Evolutionary conservation across 169 alveolate species (phyloP).

Genomic region (Plasmodium billcollinsi): DNA sequence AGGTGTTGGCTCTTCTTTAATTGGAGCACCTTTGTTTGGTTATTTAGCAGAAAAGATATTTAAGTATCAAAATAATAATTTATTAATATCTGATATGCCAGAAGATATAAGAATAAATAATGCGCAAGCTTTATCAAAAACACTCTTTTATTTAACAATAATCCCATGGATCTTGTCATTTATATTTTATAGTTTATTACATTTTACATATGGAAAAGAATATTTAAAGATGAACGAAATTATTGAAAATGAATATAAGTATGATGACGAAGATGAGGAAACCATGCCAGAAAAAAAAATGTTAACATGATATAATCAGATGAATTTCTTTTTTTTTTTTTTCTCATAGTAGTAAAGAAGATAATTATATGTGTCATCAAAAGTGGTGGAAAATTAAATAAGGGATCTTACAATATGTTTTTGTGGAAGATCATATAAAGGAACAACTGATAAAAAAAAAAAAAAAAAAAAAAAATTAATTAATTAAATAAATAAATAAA

Average conservation of each 20-base stretch:
- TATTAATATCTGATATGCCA: constrained; percentile 87
- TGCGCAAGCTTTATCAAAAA: constrained; percentile 90
- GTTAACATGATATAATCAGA: neutral
- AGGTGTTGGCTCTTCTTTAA: constrained; percentile 90
- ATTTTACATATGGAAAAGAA: constrained; percentile 86
- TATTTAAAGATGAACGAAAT: constrained; percentile 59
- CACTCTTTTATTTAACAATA: constrained; percentile 85
- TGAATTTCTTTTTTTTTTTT: neutral
- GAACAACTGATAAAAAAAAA: no score
- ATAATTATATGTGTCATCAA: no score
- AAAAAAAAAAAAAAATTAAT: no score
- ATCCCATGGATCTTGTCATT: constrained; percentile 90
- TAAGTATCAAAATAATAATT: constrained; percentile 87
- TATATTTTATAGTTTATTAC: constrained; percentile 86
- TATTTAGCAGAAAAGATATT: constrained; percentile 89
- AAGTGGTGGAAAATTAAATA: no score
- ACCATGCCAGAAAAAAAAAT: constrained; percentile 36
- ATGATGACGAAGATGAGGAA: constrained; percentile 75
- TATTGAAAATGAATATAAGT: constrained; percentile 58
- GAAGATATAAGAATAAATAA: constrained; percentile 83
- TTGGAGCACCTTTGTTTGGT: constrained; percentile 93
- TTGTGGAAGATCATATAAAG: no score
- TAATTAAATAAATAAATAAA: no score
- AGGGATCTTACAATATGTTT: no score
- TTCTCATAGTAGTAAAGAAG: no score